phyloP scores from a whole-genome alignment of 2,329 filamentous ascomycete species.

The Fonsecaea nubica region DNA sequence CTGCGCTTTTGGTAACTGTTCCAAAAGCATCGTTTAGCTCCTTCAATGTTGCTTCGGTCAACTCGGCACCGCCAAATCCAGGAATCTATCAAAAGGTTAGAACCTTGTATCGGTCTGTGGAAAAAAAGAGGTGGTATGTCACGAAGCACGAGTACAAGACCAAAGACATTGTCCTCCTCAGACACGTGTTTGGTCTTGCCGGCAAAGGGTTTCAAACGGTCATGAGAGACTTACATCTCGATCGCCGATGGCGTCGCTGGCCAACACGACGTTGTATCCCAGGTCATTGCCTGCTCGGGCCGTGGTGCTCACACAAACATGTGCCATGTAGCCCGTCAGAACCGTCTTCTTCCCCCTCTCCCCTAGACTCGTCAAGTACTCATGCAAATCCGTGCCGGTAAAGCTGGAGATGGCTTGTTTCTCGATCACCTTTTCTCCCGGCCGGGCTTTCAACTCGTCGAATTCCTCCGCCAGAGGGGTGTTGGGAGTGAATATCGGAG shows the following conservation, averaged over 20 bases:
- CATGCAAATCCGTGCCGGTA: conserved; percentile 64
- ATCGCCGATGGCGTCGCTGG: conserved; percentile 69
- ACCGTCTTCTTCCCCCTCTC: conserved; percentile 64
- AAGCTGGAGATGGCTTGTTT: conserved; percentile 68
- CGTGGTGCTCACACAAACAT: conserved; percentile 69
- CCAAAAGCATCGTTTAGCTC: conserved; percentile 70
- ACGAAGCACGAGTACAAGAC: neutral
- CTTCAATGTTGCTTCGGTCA: conserved; percentile 59
- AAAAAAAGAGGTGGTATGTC: neutral
- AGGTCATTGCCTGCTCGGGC: conserved; percentile 65
- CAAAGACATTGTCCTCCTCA: neutral
- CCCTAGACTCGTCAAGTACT: conserved; percentile 56
- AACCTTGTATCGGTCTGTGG: neutral
- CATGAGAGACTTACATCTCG: conserved; percentile 50
- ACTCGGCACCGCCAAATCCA: conserved; percentile 62
- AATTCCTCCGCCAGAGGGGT: conserved; percentile 68
- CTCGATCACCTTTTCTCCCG: conserved; percentile 62
- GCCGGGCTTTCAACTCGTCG: conserved; percentile 61
- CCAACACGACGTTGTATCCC: conserved; percentile 69
- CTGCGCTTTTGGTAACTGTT: conserved; percentile 61
- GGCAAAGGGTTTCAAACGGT: neutral
- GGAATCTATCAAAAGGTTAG: conserved; percentile 55
- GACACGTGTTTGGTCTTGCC: neutral
- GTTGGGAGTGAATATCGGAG: conserved; percentile 69
- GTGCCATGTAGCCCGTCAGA: conserved; percentile 58